Evolutionary conservation across 2,329 filamentous ascomycete genomes (phyloP), one percentile per base, ranked within the genome.

Genomic region (Diaporthe ilicicola): DNA sequence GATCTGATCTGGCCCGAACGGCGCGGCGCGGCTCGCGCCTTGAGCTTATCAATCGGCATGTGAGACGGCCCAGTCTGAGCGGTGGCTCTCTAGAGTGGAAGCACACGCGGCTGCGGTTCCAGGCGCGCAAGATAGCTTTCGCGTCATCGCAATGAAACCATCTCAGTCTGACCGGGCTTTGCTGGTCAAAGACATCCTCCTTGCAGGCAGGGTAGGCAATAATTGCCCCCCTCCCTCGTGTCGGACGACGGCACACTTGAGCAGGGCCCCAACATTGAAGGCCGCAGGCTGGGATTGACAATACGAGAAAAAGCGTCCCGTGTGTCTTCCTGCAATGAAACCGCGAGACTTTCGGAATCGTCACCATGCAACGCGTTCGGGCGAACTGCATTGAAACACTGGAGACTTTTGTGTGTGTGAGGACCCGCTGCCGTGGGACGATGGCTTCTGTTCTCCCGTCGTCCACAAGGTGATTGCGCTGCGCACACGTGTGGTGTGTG

Each of bases 321-420:
- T 29, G 24, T 50, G 29, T 32, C 7, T 64, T 37, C 44, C 59
- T 64, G 59, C 59, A 50, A 64, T 64, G 59, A 50, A 64, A 64
- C 59, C 42, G 59, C 59, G 59, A 64, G 34, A 64, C 59, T 64
- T 50, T 64, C 59, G 59, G 59, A 64, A 50, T 37, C 44, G 59
- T 62, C 42, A 62, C 59, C 42, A 34, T 62, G 56, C 56, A 62
- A 62, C 59, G 59, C 42, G 59, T 48, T 48, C 59, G 42, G 59
- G 59, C 59, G 59, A 48, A 24, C 42, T 62, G 59, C 59, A 48
- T 62, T 32, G 5, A 29, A 62, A 22, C n/a, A 13, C 22, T 64
- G 44, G 42, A 34, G 44, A 48, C 42, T 48, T 50, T 48, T 44
- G n/a, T 37, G 29, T 27, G 59, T 44, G 29, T 34, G 42, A 42